These are phyloP conservation scores for Daldinia grandis DNA, from an alignment of 495 filamentous ascomycete genomes.

Conservation along the genomic window DNA sequence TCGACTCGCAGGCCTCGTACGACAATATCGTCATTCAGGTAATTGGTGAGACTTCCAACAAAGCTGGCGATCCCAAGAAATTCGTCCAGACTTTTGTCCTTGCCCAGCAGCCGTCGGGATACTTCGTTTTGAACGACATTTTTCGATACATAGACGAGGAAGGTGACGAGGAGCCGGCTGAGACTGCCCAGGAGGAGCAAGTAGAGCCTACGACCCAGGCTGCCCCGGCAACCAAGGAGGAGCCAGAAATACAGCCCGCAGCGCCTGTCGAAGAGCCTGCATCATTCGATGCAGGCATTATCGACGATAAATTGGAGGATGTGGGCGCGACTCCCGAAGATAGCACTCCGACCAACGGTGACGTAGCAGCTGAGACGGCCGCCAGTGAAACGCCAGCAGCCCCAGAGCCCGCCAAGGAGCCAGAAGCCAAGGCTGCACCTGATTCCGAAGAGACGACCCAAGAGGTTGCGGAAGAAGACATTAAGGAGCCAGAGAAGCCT, in stretches of 20 bases:
- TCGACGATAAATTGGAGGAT: conserved; percentile 62
- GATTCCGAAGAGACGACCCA: conserved; percentile 51
- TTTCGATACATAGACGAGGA: conserved; percentile 92
- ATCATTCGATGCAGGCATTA: conserved; percentile 53
- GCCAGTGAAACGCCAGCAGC: conserved; percentile 58
- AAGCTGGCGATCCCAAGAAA: conserved; percentile 85
- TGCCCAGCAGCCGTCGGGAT: conserved; percentile 93
- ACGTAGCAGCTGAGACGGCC: conserved; percentile 48
- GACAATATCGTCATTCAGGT: conserved; percentile 95
- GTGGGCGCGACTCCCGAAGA: conserved; percentile 47
- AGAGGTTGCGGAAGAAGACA: conserved; percentile 58
- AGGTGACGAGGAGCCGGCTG: conserved; percentile 64
- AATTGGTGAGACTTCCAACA: conserved; percentile 97
- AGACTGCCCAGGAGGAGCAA: conserved; percentile 40
- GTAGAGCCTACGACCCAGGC: conserved; percentile 54
- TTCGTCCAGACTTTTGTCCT: conserved; percentile 99
- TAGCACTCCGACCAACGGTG: conserved; percentile 48
- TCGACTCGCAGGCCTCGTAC: conserved; percentile 92
- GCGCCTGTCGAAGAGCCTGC: conserved; percentile 54
- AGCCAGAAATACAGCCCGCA: conserved; percentile 55
- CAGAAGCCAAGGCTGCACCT: conserved; percentile 50
- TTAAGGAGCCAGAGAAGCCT: conserved; percentile 64
- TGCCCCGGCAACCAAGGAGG: conserved; percentile 52
- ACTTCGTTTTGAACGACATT: conserved; percentile 98
- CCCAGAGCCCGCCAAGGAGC: conserved; percentile 58